These are phyloP conservation scores for Backusella tarrabulga DNA, from an alignment of 192 early-diverging fungal species.

Conservation along the genomic window DNA sequence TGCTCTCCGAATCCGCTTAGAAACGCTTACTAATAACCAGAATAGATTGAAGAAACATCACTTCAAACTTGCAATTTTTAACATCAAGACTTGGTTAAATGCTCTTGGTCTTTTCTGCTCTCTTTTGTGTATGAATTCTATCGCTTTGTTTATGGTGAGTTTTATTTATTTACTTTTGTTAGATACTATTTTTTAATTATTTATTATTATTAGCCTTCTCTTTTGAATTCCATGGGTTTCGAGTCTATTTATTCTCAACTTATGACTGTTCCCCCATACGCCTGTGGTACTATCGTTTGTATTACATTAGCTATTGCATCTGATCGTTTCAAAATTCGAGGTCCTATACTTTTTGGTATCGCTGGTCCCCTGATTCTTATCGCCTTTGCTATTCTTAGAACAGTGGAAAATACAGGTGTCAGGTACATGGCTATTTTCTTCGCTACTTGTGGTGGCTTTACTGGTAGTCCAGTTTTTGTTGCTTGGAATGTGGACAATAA, in stretches of 20 bases:
- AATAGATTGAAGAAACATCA: constrained; percentile 38
- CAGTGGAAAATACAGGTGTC: not conserved
- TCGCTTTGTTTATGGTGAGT: not conserved
- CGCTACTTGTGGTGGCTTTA: not conserved
- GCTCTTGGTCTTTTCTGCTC: constrained; percentile 9
- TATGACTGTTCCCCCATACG: not conserved
- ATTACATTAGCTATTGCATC: not conserved
- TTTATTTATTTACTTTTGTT: not conserved
- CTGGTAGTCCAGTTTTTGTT: not conserved
- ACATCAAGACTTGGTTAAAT: not conserved
- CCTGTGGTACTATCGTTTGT: not conserved
- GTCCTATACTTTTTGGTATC: not conserved
- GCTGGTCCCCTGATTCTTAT: not conserved
- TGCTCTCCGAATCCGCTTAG: constrained; percentile 32
- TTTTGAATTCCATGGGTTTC: not conserved
- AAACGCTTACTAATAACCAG: constrained; percentile 36
- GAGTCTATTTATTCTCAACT: not conserved
- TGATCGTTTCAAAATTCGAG: not conserved
- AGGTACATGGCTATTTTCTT: not conserved
- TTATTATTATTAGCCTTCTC: not conserved
- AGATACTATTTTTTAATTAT: not conserved
- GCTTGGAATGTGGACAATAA: not conserved
- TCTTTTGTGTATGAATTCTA: constrained; percentile 13
- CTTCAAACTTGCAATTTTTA: constrained; percentile 17
- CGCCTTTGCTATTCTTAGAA: not conserved